Percentiles rank a stretch among this genome's conserved stretches.
phyloP scores from a whole-genome alignment of 2,329 filamentous ascomycete genomes.

The Tolypocladium sp. region DNA sequence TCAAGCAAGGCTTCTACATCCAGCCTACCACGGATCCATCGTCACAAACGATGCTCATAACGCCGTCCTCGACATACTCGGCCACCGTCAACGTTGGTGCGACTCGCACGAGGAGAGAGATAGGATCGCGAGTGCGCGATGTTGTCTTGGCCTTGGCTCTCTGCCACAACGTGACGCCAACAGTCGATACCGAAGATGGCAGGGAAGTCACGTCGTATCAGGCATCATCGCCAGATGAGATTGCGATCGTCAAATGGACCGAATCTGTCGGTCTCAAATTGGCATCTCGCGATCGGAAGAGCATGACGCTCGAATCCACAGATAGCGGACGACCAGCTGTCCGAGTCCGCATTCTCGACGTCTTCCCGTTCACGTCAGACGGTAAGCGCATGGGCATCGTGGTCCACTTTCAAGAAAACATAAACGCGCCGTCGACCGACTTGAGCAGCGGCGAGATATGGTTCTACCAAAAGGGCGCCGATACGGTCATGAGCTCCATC shows the following conservation, averaged over 20 bases:
- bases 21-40: conserved; percentile 34
- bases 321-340: conserved; percentile 68
- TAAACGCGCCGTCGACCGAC: conserved; percentile 36
- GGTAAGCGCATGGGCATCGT: conserved; percentile 98
- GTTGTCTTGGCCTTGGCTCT: conserved; percentile 85
- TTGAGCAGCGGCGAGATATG: conserved; percentile 70
- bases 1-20: conserved; percentile 71
- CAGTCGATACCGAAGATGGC: conserved; percentile 68
- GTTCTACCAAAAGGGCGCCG: conserved; percentile 98
- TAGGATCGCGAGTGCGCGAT: conserved; percentile 85
- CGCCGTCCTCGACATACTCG: conserved; percentile 63
- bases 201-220: conserved; percentile 77
- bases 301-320: conserved; percentile 72
- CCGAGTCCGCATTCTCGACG: conserved; percentile 78
- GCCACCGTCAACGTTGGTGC: conserved; percentile 52
- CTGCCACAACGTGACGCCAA: conserved; percentile 94
- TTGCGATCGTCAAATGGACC: conserved; percentile 94
- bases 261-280: conserved; percentile 84
- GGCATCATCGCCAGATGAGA: conserved; percentile 94
- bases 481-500: conserved; percentile 96
- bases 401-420: conserved; percentile 66
- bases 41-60: conserved; percentile 50
- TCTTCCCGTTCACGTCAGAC: conserved; percentile 96
- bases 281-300: conserved; percentile 75
- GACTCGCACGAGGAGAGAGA: conserved; percentile 83